Conservation (phyloP, 352 stramenopile genomes). For the Phytopythium chamaehyphon region DNA sequence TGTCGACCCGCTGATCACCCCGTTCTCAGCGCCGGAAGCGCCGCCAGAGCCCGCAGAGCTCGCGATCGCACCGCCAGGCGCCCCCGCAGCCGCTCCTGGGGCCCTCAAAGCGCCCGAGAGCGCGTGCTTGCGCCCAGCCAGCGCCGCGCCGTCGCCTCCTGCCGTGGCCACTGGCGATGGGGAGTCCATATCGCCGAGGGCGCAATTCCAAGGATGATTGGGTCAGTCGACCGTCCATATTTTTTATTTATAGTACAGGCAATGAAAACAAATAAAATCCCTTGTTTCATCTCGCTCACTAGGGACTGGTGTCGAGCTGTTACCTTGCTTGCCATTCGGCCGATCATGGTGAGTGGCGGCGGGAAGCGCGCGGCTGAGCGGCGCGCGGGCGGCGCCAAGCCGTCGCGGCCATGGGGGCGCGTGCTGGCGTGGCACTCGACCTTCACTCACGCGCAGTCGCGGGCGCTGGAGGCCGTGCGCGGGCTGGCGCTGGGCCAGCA, state of each 20-base stretch:
- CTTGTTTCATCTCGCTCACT: too few relatives aligned
- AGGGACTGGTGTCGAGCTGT: too few relatives aligned
- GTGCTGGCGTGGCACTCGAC: conserved; percentile 66
- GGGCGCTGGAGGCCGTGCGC: conserved; percentile 36
- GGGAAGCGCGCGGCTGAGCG: conserved; percentile 34
- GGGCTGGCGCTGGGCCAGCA: conserved; percentile 65
- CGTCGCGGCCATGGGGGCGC: conserved; percentile 29
- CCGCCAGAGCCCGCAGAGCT: neutral
- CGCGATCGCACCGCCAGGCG: neutral
- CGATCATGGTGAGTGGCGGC: conserved; percentile 67
- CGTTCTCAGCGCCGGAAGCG: neutral
- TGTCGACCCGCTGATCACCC: neutral
- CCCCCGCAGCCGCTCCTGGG: neutral
- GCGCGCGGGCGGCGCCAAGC: conserved; percentile 10
- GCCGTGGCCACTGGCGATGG: conserved; percentile 66
- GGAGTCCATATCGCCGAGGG: too few relatives aligned
- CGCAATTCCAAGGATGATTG: too few relatives aligned
- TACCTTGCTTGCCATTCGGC: too few relatives aligned
- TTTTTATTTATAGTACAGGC: too few relatives aligned
- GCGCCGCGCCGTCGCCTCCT: neutral
- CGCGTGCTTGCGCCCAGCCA: conserved; percentile 16
- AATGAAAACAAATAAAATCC: too few relatives aligned
- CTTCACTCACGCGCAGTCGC: conserved; percentile 37
- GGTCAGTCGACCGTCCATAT: too few relatives aligned
- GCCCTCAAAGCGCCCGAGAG: neutral